Evolutionary conservation across 805 yeast genomes (phyloP).

Genomic region (Groenewaldozyma tartarivorans): DNA sequence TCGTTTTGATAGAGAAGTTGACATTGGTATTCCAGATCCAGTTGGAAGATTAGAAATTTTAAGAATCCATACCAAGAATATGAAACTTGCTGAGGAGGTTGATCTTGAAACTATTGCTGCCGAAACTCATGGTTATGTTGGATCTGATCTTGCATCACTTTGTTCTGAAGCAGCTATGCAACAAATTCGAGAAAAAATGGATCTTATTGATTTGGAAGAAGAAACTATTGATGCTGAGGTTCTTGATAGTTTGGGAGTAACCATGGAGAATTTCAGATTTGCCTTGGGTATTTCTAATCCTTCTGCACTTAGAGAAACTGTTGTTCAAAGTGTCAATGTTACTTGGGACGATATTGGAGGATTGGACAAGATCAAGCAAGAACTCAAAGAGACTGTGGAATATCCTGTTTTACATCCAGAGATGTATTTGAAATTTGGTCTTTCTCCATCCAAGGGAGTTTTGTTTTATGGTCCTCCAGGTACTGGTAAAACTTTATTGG

Average conservation of each 20-base stretch:
- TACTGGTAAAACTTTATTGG: constrained; percentile 92
- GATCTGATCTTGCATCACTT: constrained; percentile 96
- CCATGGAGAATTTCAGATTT: constrained; percentile 97
- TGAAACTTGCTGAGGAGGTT: constrained; percentile 92
- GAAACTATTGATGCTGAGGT: constrained; percentile 97
- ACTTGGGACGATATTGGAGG: constrained; percentile 99
- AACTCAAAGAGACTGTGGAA: constrained; percentile 97
- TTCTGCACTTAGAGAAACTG: constrained; percentile 98
- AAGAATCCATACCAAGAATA: constrained; percentile 96
- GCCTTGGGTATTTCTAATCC: constrained; percentile 98
- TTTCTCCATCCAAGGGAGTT: constrained; percentile 97
- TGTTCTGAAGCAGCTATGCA: constrained; percentile 99
- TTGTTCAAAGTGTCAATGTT: constrained; percentile 95
- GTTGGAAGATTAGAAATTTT: constrained; percentile 95
- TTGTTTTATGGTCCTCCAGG: constrained; percentile 99
- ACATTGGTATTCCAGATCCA: constrained; percentile 93
- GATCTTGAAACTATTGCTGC: constrained; percentile 92
- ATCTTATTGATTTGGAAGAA: constrained; percentile 88
- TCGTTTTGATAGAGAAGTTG: constrained; percentile 79
- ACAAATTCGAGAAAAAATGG: constrained; percentile 99
- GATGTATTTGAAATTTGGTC: constrained; percentile 95
- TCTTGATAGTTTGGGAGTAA: constrained; percentile 90
- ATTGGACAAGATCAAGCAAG: constrained; percentile 88
- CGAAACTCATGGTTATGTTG: constrained; percentile 99
- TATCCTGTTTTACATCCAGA: constrained; percentile 99